Conservation (phyloP, 2,329 filamentous ascomycete genomes). For the Trichophyton verrucosum region DNA sequence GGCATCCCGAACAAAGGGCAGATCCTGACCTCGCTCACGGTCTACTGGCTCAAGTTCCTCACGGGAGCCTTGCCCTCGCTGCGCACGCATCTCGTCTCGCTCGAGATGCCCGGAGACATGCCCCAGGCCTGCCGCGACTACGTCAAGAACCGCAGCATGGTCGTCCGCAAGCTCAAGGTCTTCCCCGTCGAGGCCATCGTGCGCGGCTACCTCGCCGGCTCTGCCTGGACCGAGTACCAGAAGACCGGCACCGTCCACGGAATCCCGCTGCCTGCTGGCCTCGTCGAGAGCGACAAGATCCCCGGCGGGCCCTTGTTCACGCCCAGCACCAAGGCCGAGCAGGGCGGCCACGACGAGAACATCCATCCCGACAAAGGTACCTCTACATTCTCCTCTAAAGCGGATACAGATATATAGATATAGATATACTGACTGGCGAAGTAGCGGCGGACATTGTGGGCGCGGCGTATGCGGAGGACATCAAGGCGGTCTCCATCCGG, state of each 20-base stretch:
- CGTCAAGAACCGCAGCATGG: conserved; percentile 59
- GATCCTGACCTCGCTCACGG: conserved; percentile 54
- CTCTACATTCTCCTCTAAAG: too few relatives aligned
- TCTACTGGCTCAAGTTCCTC: conserved; percentile 56
- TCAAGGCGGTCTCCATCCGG: conserved; percentile 52
- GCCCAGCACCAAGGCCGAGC: conserved; percentile 73
- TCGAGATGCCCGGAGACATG: conserved; percentile 42
- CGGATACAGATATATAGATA: too few relatives aligned
- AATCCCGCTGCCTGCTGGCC: conserved; percentile 52
- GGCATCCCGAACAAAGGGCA: conserved; percentile 56
- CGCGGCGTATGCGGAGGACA: conserved; percentile 48
- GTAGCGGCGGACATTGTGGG: conserved; percentile 50
- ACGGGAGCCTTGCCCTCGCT: conserved; percentile 44
- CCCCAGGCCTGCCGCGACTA: conserved; percentile 38
- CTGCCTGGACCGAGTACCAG: conserved; percentile 69
- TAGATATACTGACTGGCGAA: not conserved
- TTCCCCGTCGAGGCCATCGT: conserved; percentile 75
- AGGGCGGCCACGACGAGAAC: conserved; percentile 72
- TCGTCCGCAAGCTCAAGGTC: conserved; percentile 59
- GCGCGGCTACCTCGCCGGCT: conserved; percentile 81
- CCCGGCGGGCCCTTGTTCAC: conserved; percentile 58
- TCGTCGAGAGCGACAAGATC: conserved; percentile 59
- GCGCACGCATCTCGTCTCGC: conserved; percentile 51
- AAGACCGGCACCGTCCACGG: conserved; percentile 67
- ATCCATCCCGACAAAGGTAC: conserved; percentile 56